Conservation (phyloP, 805 yeast genomes). For the Babjeviella inositovora region DNA sequence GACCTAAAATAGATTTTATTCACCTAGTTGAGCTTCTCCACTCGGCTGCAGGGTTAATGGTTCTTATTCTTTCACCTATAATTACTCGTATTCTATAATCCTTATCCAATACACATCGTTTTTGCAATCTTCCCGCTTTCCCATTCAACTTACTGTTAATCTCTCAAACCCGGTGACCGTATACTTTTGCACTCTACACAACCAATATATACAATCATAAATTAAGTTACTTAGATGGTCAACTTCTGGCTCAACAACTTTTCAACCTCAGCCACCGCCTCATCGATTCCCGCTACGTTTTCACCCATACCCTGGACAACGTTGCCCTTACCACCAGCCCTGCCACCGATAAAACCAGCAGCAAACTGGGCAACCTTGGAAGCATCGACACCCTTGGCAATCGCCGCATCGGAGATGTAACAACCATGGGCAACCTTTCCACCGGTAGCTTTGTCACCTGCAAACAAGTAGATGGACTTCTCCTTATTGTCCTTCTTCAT, state of each 20-base stretch:
- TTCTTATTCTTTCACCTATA: no score
- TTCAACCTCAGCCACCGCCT: constrained; percentile 61
- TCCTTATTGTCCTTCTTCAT: constrained; percentile 64
- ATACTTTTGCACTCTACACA: no score
- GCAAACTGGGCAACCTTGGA: constrained; percentile 62
- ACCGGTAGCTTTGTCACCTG: constrained; percentile 39
- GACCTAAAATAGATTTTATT: no score
- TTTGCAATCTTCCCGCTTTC: no score
- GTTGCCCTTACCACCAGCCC: constrained; percentile 97
- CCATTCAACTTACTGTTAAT: no score
- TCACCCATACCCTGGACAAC: constrained; percentile 96
- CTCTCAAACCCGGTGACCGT: no score
- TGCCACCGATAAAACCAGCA: constrained; percentile 74
- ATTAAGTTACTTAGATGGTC: constrained; percentile 1
- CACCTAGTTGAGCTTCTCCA: no score
- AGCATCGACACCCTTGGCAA: constrained; percentile 58
- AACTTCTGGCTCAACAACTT: constrained; percentile 46
- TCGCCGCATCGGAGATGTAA: constrained; percentile 59
- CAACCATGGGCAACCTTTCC: constrained; percentile 93
- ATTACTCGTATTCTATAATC: no score
- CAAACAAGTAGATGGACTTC: constrained; percentile 65
- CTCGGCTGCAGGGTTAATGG: no score
- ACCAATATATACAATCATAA: background rate
- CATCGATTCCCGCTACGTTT: constrained; percentile 47
- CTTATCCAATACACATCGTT: no score